phyloP scores from a whole-genome alignment of 78 protist genomes.

The Dictyostelium citrinum region DNA sequence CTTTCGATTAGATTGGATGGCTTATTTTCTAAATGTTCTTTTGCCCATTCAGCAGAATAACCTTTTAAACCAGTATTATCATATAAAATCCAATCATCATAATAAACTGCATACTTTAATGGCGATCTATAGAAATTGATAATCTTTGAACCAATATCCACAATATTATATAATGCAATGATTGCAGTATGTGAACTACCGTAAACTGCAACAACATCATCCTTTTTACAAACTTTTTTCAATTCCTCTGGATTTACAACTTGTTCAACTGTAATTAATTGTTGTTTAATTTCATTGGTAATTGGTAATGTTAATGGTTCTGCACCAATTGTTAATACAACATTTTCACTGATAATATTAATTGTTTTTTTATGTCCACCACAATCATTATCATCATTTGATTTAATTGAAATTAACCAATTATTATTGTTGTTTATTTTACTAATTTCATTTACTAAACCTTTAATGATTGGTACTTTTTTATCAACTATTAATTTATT shows the following conservation, averaged over 20 bases:
- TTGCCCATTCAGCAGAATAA: not conserved
- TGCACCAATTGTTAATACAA: not conserved
- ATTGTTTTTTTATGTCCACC: too few relatives aligned
- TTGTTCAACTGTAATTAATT: not conserved
- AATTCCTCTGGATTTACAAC: not conserved
- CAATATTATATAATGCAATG: not conserved
- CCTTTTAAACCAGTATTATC: constrained; percentile 3
- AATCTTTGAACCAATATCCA: not conserved
- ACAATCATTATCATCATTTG: not conserved
- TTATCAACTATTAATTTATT: not conserved
- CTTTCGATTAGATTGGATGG: not conserved
- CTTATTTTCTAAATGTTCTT: not conserved
- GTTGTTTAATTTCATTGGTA: not conserved
- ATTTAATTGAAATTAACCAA: not conserved
- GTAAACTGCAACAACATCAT: not conserved
- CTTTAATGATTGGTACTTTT: not conserved
- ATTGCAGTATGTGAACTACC: constrained; percentile 1
- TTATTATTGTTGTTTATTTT: not conserved
- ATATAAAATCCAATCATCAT: not conserved
- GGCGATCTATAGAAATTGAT: constrained; percentile 2
- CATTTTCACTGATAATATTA: not conserved
- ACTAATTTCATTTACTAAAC: not conserved
- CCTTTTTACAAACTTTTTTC: not conserved
- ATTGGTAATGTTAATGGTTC: not conserved
- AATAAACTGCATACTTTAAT: not conserved